Percentiles rank a stretch among this genome's conserved stretches.
Evolutionary conservation across 352 stramenopile genomes (phyloP).

Genomic region (Aphanomyces stellatus): DNA sequence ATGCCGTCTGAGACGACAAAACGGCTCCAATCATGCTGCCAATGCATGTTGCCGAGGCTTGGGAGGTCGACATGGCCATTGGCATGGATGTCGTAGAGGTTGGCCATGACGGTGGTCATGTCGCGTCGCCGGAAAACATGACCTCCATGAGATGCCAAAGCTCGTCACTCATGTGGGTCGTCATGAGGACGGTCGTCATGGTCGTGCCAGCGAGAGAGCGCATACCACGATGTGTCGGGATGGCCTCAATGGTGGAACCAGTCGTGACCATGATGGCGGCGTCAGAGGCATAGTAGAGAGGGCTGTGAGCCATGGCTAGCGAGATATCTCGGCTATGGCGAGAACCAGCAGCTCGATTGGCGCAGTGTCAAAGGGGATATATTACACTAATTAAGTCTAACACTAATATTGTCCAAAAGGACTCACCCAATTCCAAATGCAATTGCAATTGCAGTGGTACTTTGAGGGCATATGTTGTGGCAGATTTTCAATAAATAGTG

Average conservation of each 20-base stretch:
- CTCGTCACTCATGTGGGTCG: not conserved
- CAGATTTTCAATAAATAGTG: not conserved
- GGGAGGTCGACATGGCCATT: no score
- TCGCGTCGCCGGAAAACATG: no score
- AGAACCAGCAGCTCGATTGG: no score
- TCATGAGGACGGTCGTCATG: not conserved
- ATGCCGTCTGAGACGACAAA: no score
- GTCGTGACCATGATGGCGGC: not conserved
- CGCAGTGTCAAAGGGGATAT: no score
- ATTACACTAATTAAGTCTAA: no score
- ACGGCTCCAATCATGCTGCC: no score
- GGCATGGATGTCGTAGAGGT: no score
- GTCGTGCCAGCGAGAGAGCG: not conserved
- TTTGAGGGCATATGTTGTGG: not conserved
- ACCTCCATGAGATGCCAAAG: no score
- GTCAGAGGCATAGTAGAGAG: not conserved
- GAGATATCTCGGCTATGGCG: not conserved
- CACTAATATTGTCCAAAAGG: no score
- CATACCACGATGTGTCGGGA: not conserved
- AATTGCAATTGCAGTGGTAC: not conserved
- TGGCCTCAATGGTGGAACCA: not conserved
- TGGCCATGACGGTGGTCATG: no score
- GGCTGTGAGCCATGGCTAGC: not conserved
- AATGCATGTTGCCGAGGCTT: no score
- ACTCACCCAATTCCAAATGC: not conserved